Base-by-base conservation (phyloP, 352 stramenopile species). In the Globisporangium camurandrum region DNA sequence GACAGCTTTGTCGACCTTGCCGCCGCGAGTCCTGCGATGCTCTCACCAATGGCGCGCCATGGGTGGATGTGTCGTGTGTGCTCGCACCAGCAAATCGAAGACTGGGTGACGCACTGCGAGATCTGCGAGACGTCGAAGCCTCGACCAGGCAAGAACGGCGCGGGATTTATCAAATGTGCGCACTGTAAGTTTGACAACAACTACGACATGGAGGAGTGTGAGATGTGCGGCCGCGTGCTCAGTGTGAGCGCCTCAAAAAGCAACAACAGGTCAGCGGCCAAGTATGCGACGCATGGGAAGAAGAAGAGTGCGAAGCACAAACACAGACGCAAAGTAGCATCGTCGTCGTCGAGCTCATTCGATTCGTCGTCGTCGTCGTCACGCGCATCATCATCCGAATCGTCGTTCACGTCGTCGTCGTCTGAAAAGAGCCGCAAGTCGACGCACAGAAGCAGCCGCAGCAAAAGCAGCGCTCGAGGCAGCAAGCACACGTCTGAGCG, bases 161-260 rank as follows among this genome's bases (percentile, higher is more conserved):
- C 64, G 56, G 66, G 61, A 0, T 88, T 75, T 46, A 59, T 85
- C 38, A 80, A 77, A 42, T 88, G 76, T 43, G 60, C 55, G 20
- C 62, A 81, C 33, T 88, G 76, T 49, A 78, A 84, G 31, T 88
- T 88, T 34, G 73, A 86, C 59, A 88, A 88, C 62, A 88, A 85
- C 45, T 84, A 74, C 46, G 76, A 86, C 24, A 62, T 77, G 56
- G 71, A 83, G 6, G 60, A 83, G 10, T 87, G 75, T 24, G 75
- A 85, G 43, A 83, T 87, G 62, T 87, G 75, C 28, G 71, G 74
- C 4, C 67, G 68, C 16, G 51, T 59, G 3, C 52, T 87, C 17
- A 66, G 57, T 46, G 28, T 48, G 0, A 62, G 30, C 12, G 66
- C 67, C 28, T 80, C 63, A 24, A 78, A 73, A 40, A 22, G 50